Evolutionary conservation across 2,329 filamentous ascomycete species (phyloP), one percentile per base, ranked within the genome.

Genomic region (Fusarium sp.): DNA sequence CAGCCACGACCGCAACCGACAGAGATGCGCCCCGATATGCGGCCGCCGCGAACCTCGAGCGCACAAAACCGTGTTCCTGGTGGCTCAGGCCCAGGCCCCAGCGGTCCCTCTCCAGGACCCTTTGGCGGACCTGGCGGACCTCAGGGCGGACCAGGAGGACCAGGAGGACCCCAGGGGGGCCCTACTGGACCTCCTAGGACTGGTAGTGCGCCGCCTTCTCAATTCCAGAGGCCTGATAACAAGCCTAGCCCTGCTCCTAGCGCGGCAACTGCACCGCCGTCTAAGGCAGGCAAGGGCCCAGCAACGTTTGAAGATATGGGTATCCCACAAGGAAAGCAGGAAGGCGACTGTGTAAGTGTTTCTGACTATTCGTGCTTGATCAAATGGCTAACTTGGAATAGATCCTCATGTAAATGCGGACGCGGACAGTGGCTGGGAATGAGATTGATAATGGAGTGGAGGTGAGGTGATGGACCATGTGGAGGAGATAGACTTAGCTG

Each of bases 231-330:
- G 25, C 75, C 73, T 4, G 73, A 74, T 23, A 64, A 59, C 60
- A 77, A 65, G 50, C 79, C 73, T 40, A 77, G 68, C 60, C 73
- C 73, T 64, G 73, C 77, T 42, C 72, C 79, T 18, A 71, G 74
- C 20, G 72, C 76, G n/a, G 73, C 79, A 44, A 78, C 80, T n/a
- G 78, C 80, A 7, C 73, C 78, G 14, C 79, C 82, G 6, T 75
- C 80, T 18, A 78, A 81, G 68, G 69, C 83, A 3, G 81, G 82
- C 54, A 92, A 93, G 77, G 96, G 95, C 10, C 95, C 96, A 1
- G 93, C 96, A 74, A 98, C 96, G 0, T 99, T 99, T 79, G 95
- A 97, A 77, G 94, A 96, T 77, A 99, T 99, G 96, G 96, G 96
- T 38, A 95, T 99, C 73, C 93, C 93, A 6, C 87, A 90, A 74